Conservation (phyloP, 1,139 yeast genomes). For the Candida frijolesensis region DNA sequence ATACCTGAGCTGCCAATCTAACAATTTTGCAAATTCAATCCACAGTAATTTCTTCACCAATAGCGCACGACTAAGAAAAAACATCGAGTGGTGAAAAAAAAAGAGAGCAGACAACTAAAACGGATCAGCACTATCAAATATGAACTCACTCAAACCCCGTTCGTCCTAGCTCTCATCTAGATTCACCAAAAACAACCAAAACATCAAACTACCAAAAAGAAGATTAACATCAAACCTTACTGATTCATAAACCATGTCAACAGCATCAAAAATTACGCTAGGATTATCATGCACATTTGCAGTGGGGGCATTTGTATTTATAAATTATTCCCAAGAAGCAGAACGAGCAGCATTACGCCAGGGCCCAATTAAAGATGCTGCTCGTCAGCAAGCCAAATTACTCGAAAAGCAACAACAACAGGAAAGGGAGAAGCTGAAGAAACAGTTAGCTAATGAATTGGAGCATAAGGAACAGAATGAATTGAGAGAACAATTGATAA, state of each 20-base stretch:
- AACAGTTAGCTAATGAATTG: constrained; percentile 55
- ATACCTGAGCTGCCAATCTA: too few relatives aligned
- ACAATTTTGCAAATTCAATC: too few relatives aligned
- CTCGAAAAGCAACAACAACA: constrained; percentile 1
- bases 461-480: constrained; percentile 79
- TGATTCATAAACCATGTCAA: constrained; percentile 51
- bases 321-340: constrained; percentile 64
- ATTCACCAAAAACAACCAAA: not conserved
- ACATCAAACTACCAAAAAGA: not conserved
- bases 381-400: constrained; percentile 51
- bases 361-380: constrained; percentile 81
- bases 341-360: constrained; percentile 73
- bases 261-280: constrained; percentile 70
- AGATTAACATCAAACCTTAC: too few relatives aligned
- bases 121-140: too few relatives aligned
- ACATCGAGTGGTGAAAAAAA: too few relatives aligned
- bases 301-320: constrained; percentile 61
- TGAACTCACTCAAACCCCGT: constrained; percentile 1
- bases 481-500: constrained; percentile 62
- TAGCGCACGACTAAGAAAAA: too few relatives aligned
- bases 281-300: constrained; percentile 61
- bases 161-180: not conserved
- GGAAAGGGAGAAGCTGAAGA: constrained; percentile 25
- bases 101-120: too few relatives aligned
- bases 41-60: too few relatives aligned